Percentiles rank a stretch among this genome's conserved stretches.
phyloP scores from a whole-genome alignment of 345 rosid genomes.

The Linum lewisii region DNA sequence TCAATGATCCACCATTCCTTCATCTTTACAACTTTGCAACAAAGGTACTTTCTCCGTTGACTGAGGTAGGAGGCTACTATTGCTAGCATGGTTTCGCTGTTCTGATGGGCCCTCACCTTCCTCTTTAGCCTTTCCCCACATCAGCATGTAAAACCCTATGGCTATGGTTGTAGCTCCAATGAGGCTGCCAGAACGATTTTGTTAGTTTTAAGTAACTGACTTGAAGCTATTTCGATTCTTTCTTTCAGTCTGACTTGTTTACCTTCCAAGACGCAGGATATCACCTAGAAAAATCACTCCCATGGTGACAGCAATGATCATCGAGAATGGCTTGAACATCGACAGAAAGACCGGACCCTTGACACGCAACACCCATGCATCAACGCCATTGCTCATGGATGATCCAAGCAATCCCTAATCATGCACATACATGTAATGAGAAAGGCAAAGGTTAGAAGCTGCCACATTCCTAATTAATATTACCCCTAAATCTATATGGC shows the following conservation, averaged over 20 bases:
- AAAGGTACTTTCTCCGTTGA: constrained; percentile 43
- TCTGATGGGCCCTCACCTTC: constrained; percentile 28
- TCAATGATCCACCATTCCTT: constrained; percentile 17
- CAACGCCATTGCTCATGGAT: constrained; percentile 41
- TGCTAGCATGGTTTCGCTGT: constrained; percentile 4
- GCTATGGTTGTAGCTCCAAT: constrained; percentile 68
- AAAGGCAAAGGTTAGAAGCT: neutral
- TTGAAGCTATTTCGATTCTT: too few relatives aligned
- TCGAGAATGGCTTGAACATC: constrained; percentile 66
- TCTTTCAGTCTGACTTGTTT: neutral
- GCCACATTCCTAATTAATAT: neutral
- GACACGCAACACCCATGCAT: constrained; percentile 48
- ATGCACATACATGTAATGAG: neutral
- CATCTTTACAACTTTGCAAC: constrained; percentile 41
- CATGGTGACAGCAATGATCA: constrained; percentile 65
- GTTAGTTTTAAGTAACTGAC: too few relatives aligned
- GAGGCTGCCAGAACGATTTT: constrained; percentile 49
- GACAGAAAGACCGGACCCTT: constrained; percentile 74
- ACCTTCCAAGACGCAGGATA: constrained; percentile 71
- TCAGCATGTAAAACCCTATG: constrained; percentile 65
- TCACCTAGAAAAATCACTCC: constrained; percentile 59
- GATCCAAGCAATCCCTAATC: constrained; percentile 61
- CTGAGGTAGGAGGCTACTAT: constrained; percentile 13
- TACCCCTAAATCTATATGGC: too few relatives aligned
- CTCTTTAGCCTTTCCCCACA: constrained; percentile 89